Conservation (phyloP, 495 filamentous ascomycete species). For the Pyrenula massariospora region DNA sequence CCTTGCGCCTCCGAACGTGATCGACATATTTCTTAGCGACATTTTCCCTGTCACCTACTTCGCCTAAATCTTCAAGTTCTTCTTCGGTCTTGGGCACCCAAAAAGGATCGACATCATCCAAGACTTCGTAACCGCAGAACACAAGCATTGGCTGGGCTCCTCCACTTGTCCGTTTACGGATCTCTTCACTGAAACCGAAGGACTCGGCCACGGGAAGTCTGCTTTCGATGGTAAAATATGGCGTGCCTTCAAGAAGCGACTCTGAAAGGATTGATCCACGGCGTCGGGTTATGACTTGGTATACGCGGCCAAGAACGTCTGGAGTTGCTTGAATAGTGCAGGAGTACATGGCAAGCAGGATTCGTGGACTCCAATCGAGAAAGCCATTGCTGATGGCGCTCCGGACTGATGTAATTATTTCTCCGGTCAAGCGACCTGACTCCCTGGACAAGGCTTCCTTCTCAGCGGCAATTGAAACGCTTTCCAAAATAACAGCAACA, state of each 20-base stretch:
- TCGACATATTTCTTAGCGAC: slow-evolving; percentile 96
- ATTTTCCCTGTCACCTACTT: slow-evolving; percentile 86
- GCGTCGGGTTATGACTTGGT: slow-evolving; percentile 83
- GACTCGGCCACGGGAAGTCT: slow-evolving; percentile 84
- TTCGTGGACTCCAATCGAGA: slow-evolving; percentile 86
- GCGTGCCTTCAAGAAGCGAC: slow-evolving; percentile 85
- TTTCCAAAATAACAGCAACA: slow-evolving; percentile 82
- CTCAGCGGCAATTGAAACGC: slow-evolving; percentile 39
- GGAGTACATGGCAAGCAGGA: slow-evolving; percentile 96
- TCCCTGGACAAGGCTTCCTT: slow-evolving; percentile 35
- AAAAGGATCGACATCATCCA: slow-evolving; percentile 86
- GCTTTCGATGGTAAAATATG: slow-evolving; percentile 86
- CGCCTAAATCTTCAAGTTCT: slow-evolving; percentile 89
- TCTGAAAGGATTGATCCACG: slow-evolving; percentile 84
- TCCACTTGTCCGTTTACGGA: slow-evolving; percentile 85
- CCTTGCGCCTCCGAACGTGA: slow-evolving; percentile 71
- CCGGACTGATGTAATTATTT: slow-evolving; percentile 78
- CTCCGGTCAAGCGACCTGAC: slow-evolving; percentile 76
- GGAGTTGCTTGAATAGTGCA: slow-evolving; percentile 91
- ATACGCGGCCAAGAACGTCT: slow-evolving; percentile 89
- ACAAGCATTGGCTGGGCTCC: slow-evolving; percentile 85
- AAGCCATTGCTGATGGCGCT: slow-evolving; percentile 79
- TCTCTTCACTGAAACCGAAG: slow-evolving; percentile 92
- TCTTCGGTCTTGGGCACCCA: slow-evolving; percentile 97
- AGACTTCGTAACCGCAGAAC: slow-evolving; percentile 81